These are phyloP conservation scores for Fusarium musae DNA, from an alignment of 2,329 filamentous ascomycete genomes.

Conservation along the genomic window DNA sequence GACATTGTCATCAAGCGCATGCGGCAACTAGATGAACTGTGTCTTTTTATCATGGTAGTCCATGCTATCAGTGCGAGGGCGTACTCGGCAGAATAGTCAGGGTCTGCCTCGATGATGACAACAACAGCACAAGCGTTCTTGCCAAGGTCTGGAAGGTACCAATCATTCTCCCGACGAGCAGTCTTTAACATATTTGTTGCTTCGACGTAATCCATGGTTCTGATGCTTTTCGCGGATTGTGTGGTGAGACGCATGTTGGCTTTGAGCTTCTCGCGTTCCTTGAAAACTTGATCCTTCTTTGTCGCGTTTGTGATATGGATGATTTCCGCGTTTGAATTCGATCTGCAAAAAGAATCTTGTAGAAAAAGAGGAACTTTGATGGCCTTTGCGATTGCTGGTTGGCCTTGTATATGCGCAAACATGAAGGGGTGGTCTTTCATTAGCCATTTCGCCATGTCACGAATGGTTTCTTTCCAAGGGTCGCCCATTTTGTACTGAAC, in stretches of 20 bases:
- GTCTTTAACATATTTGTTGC: background rate
- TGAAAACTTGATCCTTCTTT: background rate
- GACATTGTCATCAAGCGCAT: background rate
- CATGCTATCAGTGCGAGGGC: background rate
- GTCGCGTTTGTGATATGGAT: background rate
- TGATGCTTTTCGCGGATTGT: background rate
- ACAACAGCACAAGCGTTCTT: background rate
- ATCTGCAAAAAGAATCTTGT: background rate
- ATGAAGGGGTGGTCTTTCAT: background rate
- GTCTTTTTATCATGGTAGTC: background rate
- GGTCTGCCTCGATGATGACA: background rate
- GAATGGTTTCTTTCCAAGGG: background rate
- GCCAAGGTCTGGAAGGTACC: background rate
- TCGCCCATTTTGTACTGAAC: background rate
- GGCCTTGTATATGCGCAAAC: background rate
- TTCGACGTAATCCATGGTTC: background rate
- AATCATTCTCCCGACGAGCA: background rate
- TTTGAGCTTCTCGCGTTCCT: background rate
- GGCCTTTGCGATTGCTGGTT: background rate
- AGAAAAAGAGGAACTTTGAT: background rate
- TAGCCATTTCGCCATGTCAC: background rate
- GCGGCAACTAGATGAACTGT: fast-evolving
- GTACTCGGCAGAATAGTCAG: background rate
- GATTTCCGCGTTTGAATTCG: background rate
- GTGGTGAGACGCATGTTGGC: background rate